Conservation (phyloP, 192 early-diverging fungal genomes). For the Dissophora globulifera region DNA sequence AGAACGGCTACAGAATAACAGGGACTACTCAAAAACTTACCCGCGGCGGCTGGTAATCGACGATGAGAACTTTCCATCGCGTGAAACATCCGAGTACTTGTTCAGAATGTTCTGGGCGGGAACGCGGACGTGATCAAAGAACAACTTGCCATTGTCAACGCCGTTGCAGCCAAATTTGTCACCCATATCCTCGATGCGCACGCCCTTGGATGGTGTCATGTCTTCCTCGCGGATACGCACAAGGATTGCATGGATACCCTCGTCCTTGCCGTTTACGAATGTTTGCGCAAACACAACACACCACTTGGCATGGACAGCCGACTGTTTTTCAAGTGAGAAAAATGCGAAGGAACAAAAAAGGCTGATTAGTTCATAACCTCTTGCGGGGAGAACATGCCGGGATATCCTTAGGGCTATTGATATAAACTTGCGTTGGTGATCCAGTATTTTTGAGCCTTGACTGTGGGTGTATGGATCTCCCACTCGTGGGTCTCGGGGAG, state of each 20-base stretch:
- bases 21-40: slow-evolving; percentile 19
- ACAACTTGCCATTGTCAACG: slow-evolving; percentile 79
- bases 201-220: slow-evolving; percentile 70
- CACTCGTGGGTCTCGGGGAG: slow-evolving; percentile 68
- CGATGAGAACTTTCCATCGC: slow-evolving; percentile 67
- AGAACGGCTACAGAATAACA: not conserved
- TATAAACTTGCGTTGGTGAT: slow-evolving; percentile 73
- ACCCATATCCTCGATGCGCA: slow-evolving; percentile 82
- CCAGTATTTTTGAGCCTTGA: slow-evolving; percentile 82
- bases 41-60: slow-evolving; percentile 64
- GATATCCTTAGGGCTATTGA: too few relatives aligned
- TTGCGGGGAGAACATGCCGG: too few relatives aligned
- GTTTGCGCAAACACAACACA: slow-evolving; percentile 81
- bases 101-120: slow-evolving; percentile 76
- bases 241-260: slow-evolving; percentile 79
- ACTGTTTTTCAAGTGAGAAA: slow-evolving; percentile 20
- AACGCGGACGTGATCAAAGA: slow-evolving; percentile 63
- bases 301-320: slow-evolving; percentile 77
- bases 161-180: slow-evolving; percentile 77
- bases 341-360: too few relatives aligned
- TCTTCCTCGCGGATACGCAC: slow-evolving; percentile 81
- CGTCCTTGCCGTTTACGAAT: slow-evolving; percentile 70
- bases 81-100: slow-evolving; percentile 69
- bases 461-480: slow-evolving; percentile 79
- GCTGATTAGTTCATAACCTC: too few relatives aligned